Conservation (phyloP, 139 green algal genomes). For the Chlamydomonas sp. region DNA sequence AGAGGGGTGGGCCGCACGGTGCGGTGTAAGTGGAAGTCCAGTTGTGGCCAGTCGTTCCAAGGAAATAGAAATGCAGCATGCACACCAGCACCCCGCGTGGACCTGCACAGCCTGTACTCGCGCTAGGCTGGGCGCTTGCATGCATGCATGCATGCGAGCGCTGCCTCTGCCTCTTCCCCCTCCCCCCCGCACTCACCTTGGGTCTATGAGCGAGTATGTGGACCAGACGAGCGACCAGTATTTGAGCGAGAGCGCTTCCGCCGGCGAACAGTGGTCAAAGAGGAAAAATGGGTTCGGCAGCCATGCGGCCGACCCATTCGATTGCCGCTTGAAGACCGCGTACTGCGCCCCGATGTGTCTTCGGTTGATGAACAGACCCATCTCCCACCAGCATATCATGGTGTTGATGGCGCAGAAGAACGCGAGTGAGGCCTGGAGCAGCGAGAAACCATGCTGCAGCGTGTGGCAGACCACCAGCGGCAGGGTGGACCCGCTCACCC, state of each 20-base stretch:
- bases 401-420: constrained; percentile 14
- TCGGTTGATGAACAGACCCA: constrained; percentile 17
- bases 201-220: constrained; percentile 26
- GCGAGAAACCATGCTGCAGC: not conserved
- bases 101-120: not conserved
- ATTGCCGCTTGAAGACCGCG: constrained; percentile 1
- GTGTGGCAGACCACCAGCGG: not conserved
- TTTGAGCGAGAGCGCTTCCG: constrained; percentile 13
- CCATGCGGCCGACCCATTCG: not conserved
- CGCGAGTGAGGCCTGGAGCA: not conserved
- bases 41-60: not conserved
- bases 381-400: constrained; percentile 8
- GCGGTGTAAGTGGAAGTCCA: not conserved
- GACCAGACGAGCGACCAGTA: constrained; percentile 24
- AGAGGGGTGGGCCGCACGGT: not conserved
- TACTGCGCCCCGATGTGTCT: constrained; percentile 14
- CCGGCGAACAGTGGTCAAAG: constrained; percentile 14
- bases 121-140: not conserved
- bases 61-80: too few species aligned
- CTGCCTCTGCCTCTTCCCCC: too few species aligned
- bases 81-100: not conserved
- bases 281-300: constrained; percentile 19
- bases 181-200: constrained; percentile 12
- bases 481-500: not conserved
- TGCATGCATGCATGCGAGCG: constrained; percentile 4